Base-by-base conservation (phyloP, 1,139 yeast species). In the Nadsonia starkeyi-henricii region DNA sequence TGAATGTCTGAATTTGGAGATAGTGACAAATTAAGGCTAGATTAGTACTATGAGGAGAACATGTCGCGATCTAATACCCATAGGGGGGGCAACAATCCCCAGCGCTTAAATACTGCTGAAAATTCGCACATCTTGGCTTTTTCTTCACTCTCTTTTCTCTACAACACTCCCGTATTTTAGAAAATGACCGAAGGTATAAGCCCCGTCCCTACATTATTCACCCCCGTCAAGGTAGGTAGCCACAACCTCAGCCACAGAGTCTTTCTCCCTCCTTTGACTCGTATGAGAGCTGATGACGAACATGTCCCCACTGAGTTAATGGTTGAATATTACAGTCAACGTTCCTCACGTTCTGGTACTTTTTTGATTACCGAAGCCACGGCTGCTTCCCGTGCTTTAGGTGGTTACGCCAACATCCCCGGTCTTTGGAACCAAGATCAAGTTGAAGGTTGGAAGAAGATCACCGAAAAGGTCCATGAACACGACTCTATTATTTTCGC, bases 201-300 rank as follows among this genome's bases (percentile, higher is more conserved):
- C n/a, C n/a, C n/a, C n/a, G n/a, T n/a, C 47, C 47, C 8, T 41
- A n/a, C n/a, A n/a, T n/a, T n/a, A n/a, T n/a, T n/a, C n/a, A n/a
- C n/a, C n/a, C n/a, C n/a, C n/a, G n/a, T 45, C 12, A 20, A 19
- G 30, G 44, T 45, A 17, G 47, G 47, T 1, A 20, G 41, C 15
- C 20, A 30, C 17, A 20, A 41, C 33, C 45, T 45, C 17, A 33
- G 41, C 28, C 68, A 76, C 57, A 66, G 79, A 52, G 57, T 78
- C 12, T 77, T 66, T 1, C 61, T 68, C 57, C 73, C 81, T 8
- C 84, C 85, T 19, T 66, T 76, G 50, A 77, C 84, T 13, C 67
- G 82, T 52, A 59, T 59, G 49, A 68, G 82, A 53, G 64, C 67
- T 37, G 53, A 51, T 13, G 52, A 54, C 47, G 50, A 55, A 41